Conservation (phyloP, 2,329 filamentous ascomycete genomes). For the Macrophomina phaseolina region DNA sequence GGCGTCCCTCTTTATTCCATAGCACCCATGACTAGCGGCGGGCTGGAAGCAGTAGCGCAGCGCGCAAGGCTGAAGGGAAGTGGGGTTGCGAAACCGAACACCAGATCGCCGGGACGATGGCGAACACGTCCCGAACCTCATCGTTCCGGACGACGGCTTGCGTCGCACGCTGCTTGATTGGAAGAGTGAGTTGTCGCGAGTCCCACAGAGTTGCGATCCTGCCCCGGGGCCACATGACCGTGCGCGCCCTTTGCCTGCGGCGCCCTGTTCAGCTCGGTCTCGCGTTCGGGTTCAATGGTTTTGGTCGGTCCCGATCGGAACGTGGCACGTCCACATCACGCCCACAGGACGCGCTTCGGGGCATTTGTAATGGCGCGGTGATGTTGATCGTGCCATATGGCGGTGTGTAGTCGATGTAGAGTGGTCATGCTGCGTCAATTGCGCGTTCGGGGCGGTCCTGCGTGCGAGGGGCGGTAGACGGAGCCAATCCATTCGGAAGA, state of each 20-base stretch:
- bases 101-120: not conserved
- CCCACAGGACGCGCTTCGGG: not conserved
- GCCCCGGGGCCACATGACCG: constrained; percentile 7
- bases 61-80: not conserved
- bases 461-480: no score
- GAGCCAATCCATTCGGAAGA: no score
- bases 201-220: constrained; percentile 17
- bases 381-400: not conserved
- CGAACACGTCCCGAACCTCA: not conserved
- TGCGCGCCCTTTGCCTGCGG: not conserved
- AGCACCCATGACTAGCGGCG: not conserved
- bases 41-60: not conserved
- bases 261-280: constrained; percentile 7
- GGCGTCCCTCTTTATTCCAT: no score
- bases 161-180: not conserved
- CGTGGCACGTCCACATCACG: not conserved
- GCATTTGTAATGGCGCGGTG: not conserved
- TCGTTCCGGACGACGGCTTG: not conserved
- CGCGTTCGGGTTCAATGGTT: constrained; percentile 16
- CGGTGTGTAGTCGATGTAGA: not conserved
- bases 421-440: no score
- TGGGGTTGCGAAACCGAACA: constrained; percentile 17
- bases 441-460: no score
- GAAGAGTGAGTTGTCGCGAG: not conserved
- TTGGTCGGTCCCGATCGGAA: not conserved